A percentile compares a stretch with the other conserved stretches of the same genome.
phyloP scores from a whole-genome alignment of 495 filamentous ascomycete genomes.

The Penicillium pulvis region DNA sequence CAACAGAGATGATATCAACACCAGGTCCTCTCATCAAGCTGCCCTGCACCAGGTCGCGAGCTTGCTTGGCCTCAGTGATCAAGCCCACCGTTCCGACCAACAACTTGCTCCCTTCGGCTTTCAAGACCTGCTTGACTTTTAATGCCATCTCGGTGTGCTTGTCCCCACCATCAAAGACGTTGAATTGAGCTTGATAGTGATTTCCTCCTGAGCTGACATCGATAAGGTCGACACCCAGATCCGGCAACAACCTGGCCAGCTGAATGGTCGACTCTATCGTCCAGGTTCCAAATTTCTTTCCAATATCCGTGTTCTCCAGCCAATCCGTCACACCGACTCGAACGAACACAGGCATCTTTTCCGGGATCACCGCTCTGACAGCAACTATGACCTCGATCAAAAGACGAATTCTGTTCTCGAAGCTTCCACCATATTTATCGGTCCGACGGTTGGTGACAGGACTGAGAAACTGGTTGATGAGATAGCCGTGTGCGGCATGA shows the following conservation, averaged over 20 bases:
- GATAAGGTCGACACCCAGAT: conserved; percentile 63
- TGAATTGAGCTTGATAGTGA: conserved; percentile 28
- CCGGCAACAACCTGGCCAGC: conserved; percentile 55
- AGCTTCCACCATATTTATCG: conserved; percentile 66
- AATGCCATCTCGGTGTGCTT: neutral
- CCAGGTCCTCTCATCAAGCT: neutral
- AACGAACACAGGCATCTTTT: conserved; percentile 66
- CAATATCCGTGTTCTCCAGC: conserved; percentile 54
- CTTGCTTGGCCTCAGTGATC: conserved; percentile 62
- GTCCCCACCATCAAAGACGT: neutral
- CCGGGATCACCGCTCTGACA: conserved; percentile 53
- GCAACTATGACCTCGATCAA: conserved; percentile 60
- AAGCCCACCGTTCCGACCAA: conserved; percentile 63
- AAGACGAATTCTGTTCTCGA: conserved; percentile 64
- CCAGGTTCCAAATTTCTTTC: conserved; percentile 61
- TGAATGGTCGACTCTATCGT: conserved; percentile 53
- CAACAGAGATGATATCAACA: conserved; percentile 63
- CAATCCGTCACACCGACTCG: conserved; percentile 64
- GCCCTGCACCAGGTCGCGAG: conserved; percentile 53
- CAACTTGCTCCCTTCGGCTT: conserved; percentile 60
- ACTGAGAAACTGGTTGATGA: conserved; percentile 64
- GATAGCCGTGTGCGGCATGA: conserved; percentile 65
- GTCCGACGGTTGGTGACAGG: conserved; percentile 61
- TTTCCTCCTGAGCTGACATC: conserved; percentile 66
- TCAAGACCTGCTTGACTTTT: conserved; percentile 56